Percentiles rank a stretch among this genome's conserved stretches.
These are phyloP conservation scores for Tulasnella sp. DNA, from an alignment of 768 basidiomycete genomes.

Conservation along the genomic window DNA sequence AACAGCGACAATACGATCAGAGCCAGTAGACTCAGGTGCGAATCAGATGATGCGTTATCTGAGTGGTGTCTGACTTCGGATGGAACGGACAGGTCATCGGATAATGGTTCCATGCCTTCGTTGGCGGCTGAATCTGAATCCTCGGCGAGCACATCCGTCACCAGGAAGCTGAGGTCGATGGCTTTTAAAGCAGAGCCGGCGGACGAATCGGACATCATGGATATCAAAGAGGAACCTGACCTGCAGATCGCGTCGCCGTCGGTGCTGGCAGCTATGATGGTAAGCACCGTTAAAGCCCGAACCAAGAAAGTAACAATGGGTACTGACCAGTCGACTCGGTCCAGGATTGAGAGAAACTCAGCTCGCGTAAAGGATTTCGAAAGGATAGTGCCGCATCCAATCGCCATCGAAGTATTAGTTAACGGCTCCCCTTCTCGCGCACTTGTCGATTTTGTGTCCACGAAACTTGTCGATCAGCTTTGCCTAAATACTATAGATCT, in stretches of 20 bases:
- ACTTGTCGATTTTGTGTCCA: not conserved
- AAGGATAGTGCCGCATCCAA: not conserved
- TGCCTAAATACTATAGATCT: not conserved
- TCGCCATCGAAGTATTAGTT: not conserved
- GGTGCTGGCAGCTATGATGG: not conserved
- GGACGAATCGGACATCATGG: not conserved
- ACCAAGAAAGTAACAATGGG: not conserved
- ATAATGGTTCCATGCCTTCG: no score
- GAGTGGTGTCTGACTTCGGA: no score
- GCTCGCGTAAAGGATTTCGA: not conserved
- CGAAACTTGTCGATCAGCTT: slow-evolving; percentile 15
- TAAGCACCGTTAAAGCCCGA: not conserved
- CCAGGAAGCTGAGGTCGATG: not conserved
- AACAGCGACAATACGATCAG: no score
- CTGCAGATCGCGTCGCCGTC: not conserved
- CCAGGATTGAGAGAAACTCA: slow-evolving; percentile 10
- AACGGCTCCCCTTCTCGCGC: not conserved
- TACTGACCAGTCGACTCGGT: not conserved
- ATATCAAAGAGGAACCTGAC: not conserved
- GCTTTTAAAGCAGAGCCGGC: not conserved
- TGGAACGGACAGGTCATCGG: no score
- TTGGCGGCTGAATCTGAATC: no score
- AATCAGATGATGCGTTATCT: no score
- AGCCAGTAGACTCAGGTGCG: no score
- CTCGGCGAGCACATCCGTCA: no score